These are phyloP conservation scores for Termitomyces sp. DNA, from an alignment of 768 basidiomycete species.

Conservation along the genomic window DNA sequence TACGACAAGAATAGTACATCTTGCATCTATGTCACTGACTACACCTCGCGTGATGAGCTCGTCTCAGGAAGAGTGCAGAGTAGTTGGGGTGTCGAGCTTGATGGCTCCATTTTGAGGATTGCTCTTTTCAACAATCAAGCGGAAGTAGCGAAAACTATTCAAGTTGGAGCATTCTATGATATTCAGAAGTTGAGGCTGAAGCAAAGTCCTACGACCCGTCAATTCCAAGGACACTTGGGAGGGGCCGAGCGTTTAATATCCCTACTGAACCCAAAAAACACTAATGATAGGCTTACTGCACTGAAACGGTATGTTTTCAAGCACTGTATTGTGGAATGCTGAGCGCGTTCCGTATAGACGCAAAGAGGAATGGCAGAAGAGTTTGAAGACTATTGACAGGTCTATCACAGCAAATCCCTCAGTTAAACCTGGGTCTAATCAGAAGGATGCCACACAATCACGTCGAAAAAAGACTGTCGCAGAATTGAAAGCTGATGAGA, in stretches of 20 bases:
- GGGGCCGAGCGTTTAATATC: slow-evolving; percentile 39
- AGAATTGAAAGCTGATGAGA: slow-evolving; percentile 26
- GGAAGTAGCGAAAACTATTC: slow-evolving; percentile 29
- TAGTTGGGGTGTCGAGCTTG: slow-evolving; percentile 39
- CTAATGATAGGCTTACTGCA: slow-evolving; percentile 30
- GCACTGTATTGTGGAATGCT: not conserved
- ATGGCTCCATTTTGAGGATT: slow-evolving; percentile 46
- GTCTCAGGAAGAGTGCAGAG: slow-evolving; percentile 20
- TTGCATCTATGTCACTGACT: slow-evolving; percentile 59
- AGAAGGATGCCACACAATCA: not conserved
- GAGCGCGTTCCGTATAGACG: slow-evolving; percentile 15
- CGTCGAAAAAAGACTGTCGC: slow-evolving; percentile 24
- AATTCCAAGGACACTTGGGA: slow-evolving; percentile 39
- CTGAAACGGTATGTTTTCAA: slow-evolving; percentile 32
- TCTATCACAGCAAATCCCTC: not conserved
- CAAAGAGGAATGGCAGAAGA: slow-evolving; percentile 21
- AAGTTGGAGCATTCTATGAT: slow-evolving; percentile 34
- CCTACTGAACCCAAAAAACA: slow-evolving; percentile 30
- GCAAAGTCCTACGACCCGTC: slow-evolving; percentile 19
- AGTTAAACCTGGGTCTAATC: not conserved
- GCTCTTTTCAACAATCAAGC: slow-evolving; percentile 43
- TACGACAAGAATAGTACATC: slow-evolving; percentile 24
- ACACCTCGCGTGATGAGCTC: slow-evolving; percentile 45
- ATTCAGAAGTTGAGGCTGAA: slow-evolving; percentile 50
- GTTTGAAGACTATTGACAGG: not conserved